Evolutionary conservation across 148 eudicot genomes (phyloP), one percentile per base, ranked within the genome.

Genomic region (Beta vulgaris): DNA sequence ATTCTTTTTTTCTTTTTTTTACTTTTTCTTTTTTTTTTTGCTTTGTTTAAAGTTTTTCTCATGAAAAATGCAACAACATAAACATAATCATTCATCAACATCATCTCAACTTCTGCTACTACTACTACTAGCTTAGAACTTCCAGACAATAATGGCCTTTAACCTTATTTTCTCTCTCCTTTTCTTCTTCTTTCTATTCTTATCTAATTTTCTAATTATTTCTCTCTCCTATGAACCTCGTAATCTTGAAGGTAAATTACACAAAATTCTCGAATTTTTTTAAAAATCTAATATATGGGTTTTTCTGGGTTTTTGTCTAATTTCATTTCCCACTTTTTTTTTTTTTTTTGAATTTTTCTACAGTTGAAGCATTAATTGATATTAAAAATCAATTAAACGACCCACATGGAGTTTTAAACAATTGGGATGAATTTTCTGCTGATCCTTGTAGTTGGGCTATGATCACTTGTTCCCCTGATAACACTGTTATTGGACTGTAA

Each of bases 391-490:
- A 69, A 39, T 73, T 95, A 71, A 78, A 81, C 35, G 99, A 95
- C 76, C 96, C 99, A 43, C 85, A 86, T 81, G 89, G 91, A 65
- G 96, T 81, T 75, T 71, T 95, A 26, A 89, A 68, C 79, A 95
- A 85, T 59, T 95, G 99, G 99, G 99, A 95, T 83, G 92, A 95
- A 71, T 87, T 88, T 81, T 95, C 99, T 32, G 99, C 91, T 43
- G 99, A 95, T 84, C 96, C 99, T 53, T 95, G 99, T 80, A 92
- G 97, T 72, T 95, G 99, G 99, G 86, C 93, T 73, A 90, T 92
- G 97, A 88, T 95, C 82, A 90, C 97, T 85, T 95, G 99, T 69
- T 92, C 93, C 8, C 73, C 90, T 78, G 92, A 89, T 74, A 90
- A 92, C 76, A 75, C 83, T 39, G 99, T 92, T 59, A 85, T 82